Evolutionary conservation across 2,329 filamentous ascomycete species (phyloP).

Genomic region (Lachnellula cervina): DNA sequence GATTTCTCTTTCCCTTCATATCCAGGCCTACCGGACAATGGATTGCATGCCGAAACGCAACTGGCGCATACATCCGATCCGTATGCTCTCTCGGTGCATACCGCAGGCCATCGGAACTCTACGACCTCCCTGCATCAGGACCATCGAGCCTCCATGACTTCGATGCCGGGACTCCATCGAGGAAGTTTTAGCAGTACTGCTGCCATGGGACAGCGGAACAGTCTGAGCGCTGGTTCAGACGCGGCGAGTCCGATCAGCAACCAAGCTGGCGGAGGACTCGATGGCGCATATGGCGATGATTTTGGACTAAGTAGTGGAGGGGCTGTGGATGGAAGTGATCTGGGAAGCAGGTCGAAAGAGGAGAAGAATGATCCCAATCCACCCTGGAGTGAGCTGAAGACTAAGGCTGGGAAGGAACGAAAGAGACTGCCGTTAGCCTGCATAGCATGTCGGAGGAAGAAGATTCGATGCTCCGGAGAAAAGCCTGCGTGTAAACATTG

Average conservation of each 20-base stretch:
- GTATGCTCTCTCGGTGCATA: slow-evolving; percentile 20
- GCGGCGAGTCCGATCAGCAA: slow-evolving; percentile 30
- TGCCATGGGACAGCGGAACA: slow-evolving; percentile 17
- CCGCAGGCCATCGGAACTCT: slow-evolving; percentile 22
- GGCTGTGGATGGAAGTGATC: slow-evolving; percentile 49
- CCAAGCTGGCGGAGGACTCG: slow-evolving; percentile 22
- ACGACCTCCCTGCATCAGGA: slow-evolving; percentile 19
- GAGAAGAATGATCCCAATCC: slow-evolving; percentile 56
- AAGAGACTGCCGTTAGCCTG: slow-evolving; percentile 90
- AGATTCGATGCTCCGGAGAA: slow-evolving; percentile 95
- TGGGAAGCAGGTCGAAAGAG: slow-evolving; percentile 49
- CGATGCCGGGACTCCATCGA: slow-evolving; percentile 18
- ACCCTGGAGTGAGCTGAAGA: slow-evolving; percentile 78
- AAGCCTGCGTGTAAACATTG: slow-evolving; percentile 98
- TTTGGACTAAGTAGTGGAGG: slow-evolving; percentile 48
- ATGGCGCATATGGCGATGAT: slow-evolving; percentile 42
- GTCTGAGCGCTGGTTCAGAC: slow-evolving; percentile 29
- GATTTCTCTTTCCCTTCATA: slow-evolving; percentile 49
- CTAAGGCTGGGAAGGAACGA: slow-evolving; percentile 90
- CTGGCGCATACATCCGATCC: slow-evolving; percentile 22
- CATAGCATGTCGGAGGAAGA: slow-evolving; percentile 93
- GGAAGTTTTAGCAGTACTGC: slow-evolving; percentile 21
- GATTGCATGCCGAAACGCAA: slow-evolving; percentile 31
- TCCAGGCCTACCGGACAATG: slow-evolving; percentile 39
- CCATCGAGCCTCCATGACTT: slow-evolving; percentile 21